A percentile compares a stretch with the other conserved stretches of the same genome.
Conservation (phyloP, 768 basidiomycete genomes). For the Leccinum broughii region DNA sequence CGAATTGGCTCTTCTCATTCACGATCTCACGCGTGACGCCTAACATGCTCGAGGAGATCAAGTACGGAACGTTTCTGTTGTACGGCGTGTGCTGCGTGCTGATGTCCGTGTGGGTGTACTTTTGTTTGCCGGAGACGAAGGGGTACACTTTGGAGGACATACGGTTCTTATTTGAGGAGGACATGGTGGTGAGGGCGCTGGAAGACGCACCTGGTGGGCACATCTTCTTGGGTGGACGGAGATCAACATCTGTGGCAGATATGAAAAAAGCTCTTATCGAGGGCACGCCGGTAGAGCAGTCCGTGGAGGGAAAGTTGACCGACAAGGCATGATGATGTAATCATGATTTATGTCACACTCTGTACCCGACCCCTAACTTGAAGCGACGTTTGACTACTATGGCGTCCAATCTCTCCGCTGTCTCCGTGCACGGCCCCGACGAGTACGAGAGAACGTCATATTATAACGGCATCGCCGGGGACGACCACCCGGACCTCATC, state of each 20-base stretch:
- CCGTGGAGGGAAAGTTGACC: not conserved
- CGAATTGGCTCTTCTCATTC: constrained; percentile 40
- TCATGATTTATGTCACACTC: not conserved
- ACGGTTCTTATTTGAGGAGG: constrained; percentile 37
- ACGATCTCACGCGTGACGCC: constrained; percentile 40
- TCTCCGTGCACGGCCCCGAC: not conserved
- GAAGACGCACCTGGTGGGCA: constrained; percentile 37
- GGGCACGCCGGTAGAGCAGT: not conserved
- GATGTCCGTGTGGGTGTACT: constrained; percentile 37
- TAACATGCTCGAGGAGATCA: constrained; percentile 35
- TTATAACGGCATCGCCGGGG: not conserved
- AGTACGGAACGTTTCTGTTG: constrained; percentile 34
- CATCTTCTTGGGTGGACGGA: constrained; percentile 28
- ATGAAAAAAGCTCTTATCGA: not conserved
- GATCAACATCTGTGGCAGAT: constrained; percentile 28
- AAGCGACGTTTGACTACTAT: too few relatives aligned
- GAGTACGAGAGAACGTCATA: not conserved
- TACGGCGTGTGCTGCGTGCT: constrained; percentile 35
- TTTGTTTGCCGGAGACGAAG: constrained; percentile 43
- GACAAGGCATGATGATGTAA: not conserved
- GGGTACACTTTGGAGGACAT: constrained; percentile 42
- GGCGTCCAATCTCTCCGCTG: too few relatives aligned
- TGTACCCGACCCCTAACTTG: too few relatives aligned
- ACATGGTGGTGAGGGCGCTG: constrained; percentile 33
- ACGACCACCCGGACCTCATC: not conserved